phyloP scores from a whole-genome alignment of 2,329 filamentous ascomycete species.

The Davidsoniella neocaledoniae region DNA sequence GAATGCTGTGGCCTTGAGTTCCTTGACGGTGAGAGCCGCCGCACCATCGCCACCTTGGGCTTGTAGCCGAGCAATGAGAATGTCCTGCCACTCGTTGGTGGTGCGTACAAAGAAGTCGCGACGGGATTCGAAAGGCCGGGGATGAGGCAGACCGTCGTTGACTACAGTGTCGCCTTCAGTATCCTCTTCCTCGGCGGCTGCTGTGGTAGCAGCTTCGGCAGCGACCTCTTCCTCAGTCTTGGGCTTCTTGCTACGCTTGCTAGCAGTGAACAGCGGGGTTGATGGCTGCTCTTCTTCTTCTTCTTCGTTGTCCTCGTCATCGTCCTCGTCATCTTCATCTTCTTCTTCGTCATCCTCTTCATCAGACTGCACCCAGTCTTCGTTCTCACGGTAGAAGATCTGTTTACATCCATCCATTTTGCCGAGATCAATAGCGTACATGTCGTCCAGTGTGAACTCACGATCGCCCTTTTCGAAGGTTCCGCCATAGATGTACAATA shows the following conservation, averaged over 20 bases:
- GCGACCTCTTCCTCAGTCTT: constrained; percentile 25
- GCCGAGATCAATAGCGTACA: constrained; percentile 84
- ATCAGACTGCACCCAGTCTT: constrained; percentile 60
- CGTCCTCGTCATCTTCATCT: constrained; percentile 36
- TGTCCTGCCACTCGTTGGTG: constrained; percentile 76
- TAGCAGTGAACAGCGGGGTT: constrained; percentile 30
- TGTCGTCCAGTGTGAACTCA: constrained; percentile 89
- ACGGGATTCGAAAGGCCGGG: constrained; percentile 71
- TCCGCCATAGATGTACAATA: constrained; percentile 85
- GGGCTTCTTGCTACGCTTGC: constrained; percentile 39
- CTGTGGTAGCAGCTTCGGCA: constrained; percentile 20
- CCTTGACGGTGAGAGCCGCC: constrained; percentile 63
- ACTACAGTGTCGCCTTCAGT: constrained; percentile 31
- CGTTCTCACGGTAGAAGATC: constrained; percentile 65
- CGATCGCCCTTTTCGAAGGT: constrained; percentile 90
- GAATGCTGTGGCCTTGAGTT: constrained; percentile 82
- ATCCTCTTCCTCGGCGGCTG: constrained; percentile 28
- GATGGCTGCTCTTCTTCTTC: constrained; percentile 30
- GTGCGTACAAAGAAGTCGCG: constrained; percentile 87
- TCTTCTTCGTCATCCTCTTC: constrained; percentile 45
- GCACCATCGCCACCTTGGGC: constrained; percentile 45
- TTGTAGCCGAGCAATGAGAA: constrained; percentile 59
- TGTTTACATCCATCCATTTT: constrained; percentile 91
- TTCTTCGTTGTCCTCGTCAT: constrained; percentile 34
- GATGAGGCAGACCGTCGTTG: constrained; percentile 61